Percentiles rank a stretch among this genome's conserved stretches.
Evolutionary conservation across 2,329 filamentous ascomycete genomes (phyloP).

Genomic region (Penicillium griseofulvum): DNA sequence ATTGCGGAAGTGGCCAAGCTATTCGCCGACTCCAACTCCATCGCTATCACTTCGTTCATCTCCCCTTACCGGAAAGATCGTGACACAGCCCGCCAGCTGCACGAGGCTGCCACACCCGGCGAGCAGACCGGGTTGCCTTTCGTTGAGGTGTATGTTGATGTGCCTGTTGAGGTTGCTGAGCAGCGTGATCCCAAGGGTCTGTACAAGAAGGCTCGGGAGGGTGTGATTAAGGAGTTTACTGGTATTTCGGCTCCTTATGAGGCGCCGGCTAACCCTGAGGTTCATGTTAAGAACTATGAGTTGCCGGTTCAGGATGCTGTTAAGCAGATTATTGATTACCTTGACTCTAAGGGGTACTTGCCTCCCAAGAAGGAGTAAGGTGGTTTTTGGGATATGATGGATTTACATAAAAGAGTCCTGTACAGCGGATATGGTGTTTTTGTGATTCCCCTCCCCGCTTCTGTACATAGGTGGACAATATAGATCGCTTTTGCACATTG

Average conservation of each 20-base stretch:
- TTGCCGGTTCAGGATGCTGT: conserved; percentile 86
- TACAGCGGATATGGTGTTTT: conserved; percentile 10
- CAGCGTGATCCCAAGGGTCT: conserved; percentile 94
- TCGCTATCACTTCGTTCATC: conserved; percentile 95
- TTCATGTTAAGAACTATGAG: conserved; percentile 80
- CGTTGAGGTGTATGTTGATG: conserved; percentile 89
- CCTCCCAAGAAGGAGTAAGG: conserved; percentile 34
- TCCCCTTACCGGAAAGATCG: conserved; percentile 89
- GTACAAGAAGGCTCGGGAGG: conserved; percentile 93
- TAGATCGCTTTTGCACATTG: conserved; percentile 15
- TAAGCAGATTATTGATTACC: conserved; percentile 74
- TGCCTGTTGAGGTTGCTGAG: conserved; percentile 88
- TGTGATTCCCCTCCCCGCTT: conserved; percentile 11
- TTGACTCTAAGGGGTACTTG: conserved; percentile 66
- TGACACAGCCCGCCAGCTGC: conserved; percentile 74
- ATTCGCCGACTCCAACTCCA: conserved; percentile 83
- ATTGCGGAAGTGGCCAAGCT: conserved; percentile 97
- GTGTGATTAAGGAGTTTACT: conserved; percentile 96
- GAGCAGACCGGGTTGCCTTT: conserved; percentile 72
- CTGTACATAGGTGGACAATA: conserved; percentile 18
- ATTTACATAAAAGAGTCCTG: conserved; percentile 8
- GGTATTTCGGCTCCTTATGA: conserved; percentile 95
- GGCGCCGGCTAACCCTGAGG: conserved; percentile 78
- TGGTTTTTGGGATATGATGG: not conserved
- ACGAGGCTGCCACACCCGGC: conserved; percentile 59